A percentile compares a stretch with the other conserved stretches of the same genome.
Conservation (phyloP, 371 early-diverging fungal species). For the Syncephalastrum sp. region DNA sequence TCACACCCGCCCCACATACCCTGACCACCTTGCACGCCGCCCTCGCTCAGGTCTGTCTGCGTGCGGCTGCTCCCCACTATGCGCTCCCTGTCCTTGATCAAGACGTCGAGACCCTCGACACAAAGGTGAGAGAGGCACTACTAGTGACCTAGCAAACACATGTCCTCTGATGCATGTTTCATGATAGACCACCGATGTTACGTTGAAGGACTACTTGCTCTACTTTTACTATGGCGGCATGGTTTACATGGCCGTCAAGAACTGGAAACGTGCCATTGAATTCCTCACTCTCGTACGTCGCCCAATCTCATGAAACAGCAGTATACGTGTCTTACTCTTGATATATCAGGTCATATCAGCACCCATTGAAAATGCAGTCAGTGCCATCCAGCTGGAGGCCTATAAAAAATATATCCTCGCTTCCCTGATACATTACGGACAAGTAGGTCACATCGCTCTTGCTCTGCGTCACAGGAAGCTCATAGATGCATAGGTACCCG, state of each 20-base stretch:
- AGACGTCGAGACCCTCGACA: conserved; percentile 61
- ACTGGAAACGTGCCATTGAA: conserved; percentile 64
- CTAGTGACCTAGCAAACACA: too few species aligned
- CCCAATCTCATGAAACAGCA: too few species aligned
- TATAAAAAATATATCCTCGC: conserved; percentile 70
- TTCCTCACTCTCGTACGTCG: conserved; percentile 53
- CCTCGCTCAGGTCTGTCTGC: conserved; percentile 57
- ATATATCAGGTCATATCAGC: conserved; percentile 55
- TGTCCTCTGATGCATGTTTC: too few species aligned
- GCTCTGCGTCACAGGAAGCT: not conserved
- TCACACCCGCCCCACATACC: conserved; percentile 27
- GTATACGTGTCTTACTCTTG: not conserved
- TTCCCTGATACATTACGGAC: conserved; percentile 61
- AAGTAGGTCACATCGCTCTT: conserved; percentile 19
- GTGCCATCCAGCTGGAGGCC: conserved; percentile 78
- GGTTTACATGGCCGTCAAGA: conserved; percentile 66
- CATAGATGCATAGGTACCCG: conserved; percentile 20
- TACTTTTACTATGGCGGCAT: conserved; percentile 84
- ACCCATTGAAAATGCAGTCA: conserved; percentile 55
- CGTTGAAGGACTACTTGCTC: conserved; percentile 60
- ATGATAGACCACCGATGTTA: conserved; percentile 26
- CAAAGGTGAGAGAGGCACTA: conserved; percentile 8
- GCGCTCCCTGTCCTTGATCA: conserved; percentile 55
- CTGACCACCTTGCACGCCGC: conserved; percentile 62
- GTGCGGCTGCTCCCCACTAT: conserved; percentile 59